A percentile compares a stretch with the other conserved stretches of the same genome.
phyloP scores from a whole-genome alignment of 345 rosid species.

The Arabidopsis arenosa region DNA sequence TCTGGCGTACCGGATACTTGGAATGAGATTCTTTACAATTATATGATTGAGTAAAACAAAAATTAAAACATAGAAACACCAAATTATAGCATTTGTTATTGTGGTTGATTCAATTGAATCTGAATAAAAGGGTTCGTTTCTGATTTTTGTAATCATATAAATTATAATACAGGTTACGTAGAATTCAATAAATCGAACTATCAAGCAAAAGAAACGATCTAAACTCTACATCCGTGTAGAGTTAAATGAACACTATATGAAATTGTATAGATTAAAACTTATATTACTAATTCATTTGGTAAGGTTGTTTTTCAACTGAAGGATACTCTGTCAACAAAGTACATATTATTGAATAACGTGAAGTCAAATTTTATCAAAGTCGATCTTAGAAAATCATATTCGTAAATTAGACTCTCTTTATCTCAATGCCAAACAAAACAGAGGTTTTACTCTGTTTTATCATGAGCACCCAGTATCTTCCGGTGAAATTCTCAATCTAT shows the following conservation, averaged over 20 bases:
- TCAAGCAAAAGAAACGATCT: neutral
- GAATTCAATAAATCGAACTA: neutral
- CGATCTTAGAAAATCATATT: neutral
- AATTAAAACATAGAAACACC: neutral
- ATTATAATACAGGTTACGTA: neutral
- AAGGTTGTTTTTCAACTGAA: neutral
- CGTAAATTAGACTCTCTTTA: neutral
- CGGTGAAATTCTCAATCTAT: neutral
- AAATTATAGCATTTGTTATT: slow-evolving; percentile 28
- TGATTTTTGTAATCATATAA: neutral
- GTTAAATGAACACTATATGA: neutral
- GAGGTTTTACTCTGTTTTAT: neutral
- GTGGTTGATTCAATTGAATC: slow-evolving; percentile 22
- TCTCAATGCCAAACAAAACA: too few relatives aligned
- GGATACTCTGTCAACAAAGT: neutral
- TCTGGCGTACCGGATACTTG: slow-evolving; percentile 94
- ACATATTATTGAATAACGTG: too few relatives aligned
- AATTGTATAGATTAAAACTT: neutral
- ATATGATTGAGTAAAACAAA: slow-evolving; percentile 31
- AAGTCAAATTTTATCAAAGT: too few relatives aligned
- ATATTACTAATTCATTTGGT: neutral
- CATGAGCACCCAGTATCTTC: neutral
- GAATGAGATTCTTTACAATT: slow-evolving; percentile 80
- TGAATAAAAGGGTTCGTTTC: slow-evolving; percentile 11
- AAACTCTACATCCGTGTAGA: neutral